Percentiles rank a stretch among this genome's conserved stretches.
Conservation (phyloP, 2,329 filamentous ascomycete species). For the Curvularia sp. region DNA sequence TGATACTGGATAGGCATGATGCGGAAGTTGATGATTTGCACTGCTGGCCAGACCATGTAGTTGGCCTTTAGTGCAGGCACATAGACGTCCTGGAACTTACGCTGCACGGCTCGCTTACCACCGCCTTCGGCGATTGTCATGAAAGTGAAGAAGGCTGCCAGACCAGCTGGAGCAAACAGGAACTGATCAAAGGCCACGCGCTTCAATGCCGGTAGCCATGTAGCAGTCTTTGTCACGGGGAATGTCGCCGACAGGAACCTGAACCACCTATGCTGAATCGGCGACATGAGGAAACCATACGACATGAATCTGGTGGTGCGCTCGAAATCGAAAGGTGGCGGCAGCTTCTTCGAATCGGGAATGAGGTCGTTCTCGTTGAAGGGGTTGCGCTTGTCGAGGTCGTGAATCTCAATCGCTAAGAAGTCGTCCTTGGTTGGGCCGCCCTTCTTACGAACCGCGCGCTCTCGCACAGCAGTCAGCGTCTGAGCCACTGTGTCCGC, state of each 20-base stretch:
- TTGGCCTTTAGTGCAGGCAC: slow-evolving; percentile 94
- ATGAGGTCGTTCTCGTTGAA: slow-evolving; percentile 71
- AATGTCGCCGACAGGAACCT: slow-evolving; percentile 81
- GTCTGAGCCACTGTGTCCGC: slow-evolving; percentile 96
- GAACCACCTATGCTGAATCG: slow-evolving; percentile 96
- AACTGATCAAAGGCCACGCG: slow-evolving; percentile 92
- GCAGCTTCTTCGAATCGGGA: slow-evolving; percentile 65
- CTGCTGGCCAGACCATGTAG: slow-evolving; percentile 91
- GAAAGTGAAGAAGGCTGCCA: slow-evolving; percentile 89
- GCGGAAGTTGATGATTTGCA: slow-evolving; percentile 96
- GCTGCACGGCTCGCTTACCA: slow-evolving; percentile 75
- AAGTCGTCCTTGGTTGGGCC: slow-evolving; percentile 70
- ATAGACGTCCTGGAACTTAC: slow-evolving; percentile 94
- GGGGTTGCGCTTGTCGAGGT: slow-evolving; percentile 82
- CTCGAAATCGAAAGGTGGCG: slow-evolving; percentile 94
- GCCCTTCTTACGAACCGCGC: slow-evolving; percentile 71
- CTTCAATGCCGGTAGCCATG: slow-evolving; percentile 81
- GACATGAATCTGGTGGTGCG: slow-evolving; percentile 94
- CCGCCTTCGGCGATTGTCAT: slow-evolving; percentile 97
- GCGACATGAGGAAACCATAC: slow-evolving; percentile 96
- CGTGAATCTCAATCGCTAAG: slow-evolving; percentile 85
- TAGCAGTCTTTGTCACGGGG: slow-evolving; percentile 76
- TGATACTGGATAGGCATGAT: slow-evolving; percentile 95
- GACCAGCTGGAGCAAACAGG: slow-evolving; percentile 87
- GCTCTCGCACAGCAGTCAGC: slow-evolving; percentile 81